A percentile compares a stretch with the other conserved stretches of the same genome.
Conservation (phyloP, 345 rosid genomes). For the Pistacia vera region DNA sequence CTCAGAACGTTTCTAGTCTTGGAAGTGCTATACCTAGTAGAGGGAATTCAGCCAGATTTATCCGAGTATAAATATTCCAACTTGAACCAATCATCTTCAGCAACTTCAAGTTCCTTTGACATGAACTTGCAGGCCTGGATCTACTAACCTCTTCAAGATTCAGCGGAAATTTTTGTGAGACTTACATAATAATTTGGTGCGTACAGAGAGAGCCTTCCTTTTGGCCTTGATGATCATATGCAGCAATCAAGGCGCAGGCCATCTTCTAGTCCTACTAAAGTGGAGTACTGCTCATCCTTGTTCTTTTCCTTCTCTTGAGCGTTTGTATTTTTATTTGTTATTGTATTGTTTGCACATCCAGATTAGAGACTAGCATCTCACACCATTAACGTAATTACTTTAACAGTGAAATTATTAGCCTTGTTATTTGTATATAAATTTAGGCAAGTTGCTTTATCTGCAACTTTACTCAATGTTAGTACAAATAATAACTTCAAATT, state of each 20-base stretch:
- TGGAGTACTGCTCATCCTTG: slow-evolving; percentile 34
- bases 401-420: too few relatives aligned
- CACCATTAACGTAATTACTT: not conserved
- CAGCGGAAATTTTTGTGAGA: slow-evolving; percentile 33
- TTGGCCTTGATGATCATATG: slow-evolving; percentile 40
- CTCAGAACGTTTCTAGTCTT: slow-evolving; percentile 33
- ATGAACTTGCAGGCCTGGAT: slow-evolving; percentile 73
- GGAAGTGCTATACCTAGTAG: slow-evolving; percentile 35
- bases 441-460: not conserved
- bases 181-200: slow-evolving; percentile 32
- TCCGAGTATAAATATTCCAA: slow-evolving; percentile 76
- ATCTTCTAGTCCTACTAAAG: slow-evolving; percentile 48
- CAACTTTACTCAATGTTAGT: not conserved
- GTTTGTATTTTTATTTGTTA: not conserved
- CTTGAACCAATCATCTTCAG: slow-evolving; percentile 36
- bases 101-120: slow-evolving; percentile 44
- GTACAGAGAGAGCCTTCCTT: slow-evolving; percentile 40
- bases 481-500: not conserved
- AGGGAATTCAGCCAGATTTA: slow-evolving; percentile 77
- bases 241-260: slow-evolving; percentile 50
- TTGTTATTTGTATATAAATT: too few relatives aligned
- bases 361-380: not conserved
- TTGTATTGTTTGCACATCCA: not conserved
- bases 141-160: slow-evolving; percentile 50
- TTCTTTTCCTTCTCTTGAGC: slow-evolving; percentile 1